phyloP scores from a whole-genome alignment of 164 flowering plant species.

The Platanus orientalis region DNA sequence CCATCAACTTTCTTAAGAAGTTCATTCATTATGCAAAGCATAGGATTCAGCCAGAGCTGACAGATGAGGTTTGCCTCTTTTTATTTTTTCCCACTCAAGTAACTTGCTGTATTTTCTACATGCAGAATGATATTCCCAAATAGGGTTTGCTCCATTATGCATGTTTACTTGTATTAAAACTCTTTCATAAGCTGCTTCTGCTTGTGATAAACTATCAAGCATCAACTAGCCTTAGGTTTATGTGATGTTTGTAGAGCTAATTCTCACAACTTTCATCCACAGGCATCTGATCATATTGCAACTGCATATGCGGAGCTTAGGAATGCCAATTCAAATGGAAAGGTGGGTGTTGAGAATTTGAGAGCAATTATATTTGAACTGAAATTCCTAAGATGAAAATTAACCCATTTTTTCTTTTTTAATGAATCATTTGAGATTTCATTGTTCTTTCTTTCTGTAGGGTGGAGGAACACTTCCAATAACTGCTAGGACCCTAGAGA shows the following conservation, averaged over 20 bases:
- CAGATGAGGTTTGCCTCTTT: slow-evolving; percentile 71
- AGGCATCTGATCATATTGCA: slow-evolving; percentile 95
- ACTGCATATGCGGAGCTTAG: slow-evolving; percentile 94
- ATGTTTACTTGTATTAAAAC: too few species aligned
- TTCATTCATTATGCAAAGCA: slow-evolving; percentile 95
- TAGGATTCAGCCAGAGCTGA: slow-evolving; percentile 86
- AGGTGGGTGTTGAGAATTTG: slow-evolving; percentile 38
- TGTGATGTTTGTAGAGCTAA: neutral
- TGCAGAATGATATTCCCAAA: neutral
- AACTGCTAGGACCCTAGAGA: slow-evolving; percentile 95
- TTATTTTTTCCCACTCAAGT: neutral
- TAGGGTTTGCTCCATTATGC: neutral
- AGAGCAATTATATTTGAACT: neutral
- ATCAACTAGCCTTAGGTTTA: neutral
- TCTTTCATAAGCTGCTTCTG: neutral
- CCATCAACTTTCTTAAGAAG: slow-evolving; percentile 91
- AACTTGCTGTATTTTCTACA: neutral
- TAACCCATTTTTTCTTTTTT: neutral
- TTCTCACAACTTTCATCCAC: slow-evolving; percentile 13
- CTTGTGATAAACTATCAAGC: neutral
- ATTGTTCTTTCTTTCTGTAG: slow-evolving; percentile 29
- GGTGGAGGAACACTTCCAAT: slow-evolving; percentile 97
- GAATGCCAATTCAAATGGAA: slow-evolving; percentile 62
- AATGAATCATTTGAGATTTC: neutral
- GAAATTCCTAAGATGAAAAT: neutral